Percentiles rank a stretch among this genome's conserved stretches.
Evolutionary conservation across 441 rosid genomes (phyloP).

Genomic region (Arabidopsis hybrid): DNA sequence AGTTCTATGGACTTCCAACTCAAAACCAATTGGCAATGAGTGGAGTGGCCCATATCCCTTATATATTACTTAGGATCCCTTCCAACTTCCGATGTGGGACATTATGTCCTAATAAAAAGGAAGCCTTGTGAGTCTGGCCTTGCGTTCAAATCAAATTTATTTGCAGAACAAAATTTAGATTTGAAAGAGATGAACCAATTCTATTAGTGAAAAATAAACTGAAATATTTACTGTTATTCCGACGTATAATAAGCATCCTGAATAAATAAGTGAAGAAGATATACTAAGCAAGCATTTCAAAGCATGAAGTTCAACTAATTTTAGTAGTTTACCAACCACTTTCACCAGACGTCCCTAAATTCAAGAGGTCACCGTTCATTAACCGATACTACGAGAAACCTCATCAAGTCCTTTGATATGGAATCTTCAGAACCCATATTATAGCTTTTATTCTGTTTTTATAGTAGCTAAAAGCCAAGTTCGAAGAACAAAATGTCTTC

Average conservation of each 20-base stretch:
- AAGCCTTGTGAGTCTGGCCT: background rate
- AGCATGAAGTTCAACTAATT: conserved; percentile 85
- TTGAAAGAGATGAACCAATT: too few relatives aligned
- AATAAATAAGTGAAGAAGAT: conserved; percentile 65
- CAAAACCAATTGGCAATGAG: too few relatives aligned
- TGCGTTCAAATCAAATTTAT: background rate
- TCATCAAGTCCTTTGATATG: conserved; percentile 30
- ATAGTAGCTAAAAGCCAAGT: conserved; percentile 6
- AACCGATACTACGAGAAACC: conserved; percentile 38
- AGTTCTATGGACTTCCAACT: too few relatives aligned
- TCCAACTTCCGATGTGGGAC: too few relatives aligned
- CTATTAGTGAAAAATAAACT: too few relatives aligned
- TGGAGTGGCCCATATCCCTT: too few relatives aligned
- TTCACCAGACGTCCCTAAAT: conserved; percentile 50
- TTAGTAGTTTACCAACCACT: conserved; percentile 82
- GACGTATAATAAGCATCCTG: too few relatives aligned
- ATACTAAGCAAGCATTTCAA: conserved; percentile 62
- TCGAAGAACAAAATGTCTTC: background rate
- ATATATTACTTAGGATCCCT: too few relatives aligned
- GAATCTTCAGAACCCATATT: conserved; percentile 1
- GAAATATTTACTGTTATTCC: too few relatives aligned
- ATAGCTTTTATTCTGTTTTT: conserved; percentile 19
- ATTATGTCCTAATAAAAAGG: too few relatives aligned
- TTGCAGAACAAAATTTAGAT: too few relatives aligned
- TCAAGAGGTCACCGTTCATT: conserved; percentile 29